Evolutionary conservation across 345 rosid species (phyloP), one percentile per base, ranked within the genome.

Genomic region (Microcos paniculata): DNA sequence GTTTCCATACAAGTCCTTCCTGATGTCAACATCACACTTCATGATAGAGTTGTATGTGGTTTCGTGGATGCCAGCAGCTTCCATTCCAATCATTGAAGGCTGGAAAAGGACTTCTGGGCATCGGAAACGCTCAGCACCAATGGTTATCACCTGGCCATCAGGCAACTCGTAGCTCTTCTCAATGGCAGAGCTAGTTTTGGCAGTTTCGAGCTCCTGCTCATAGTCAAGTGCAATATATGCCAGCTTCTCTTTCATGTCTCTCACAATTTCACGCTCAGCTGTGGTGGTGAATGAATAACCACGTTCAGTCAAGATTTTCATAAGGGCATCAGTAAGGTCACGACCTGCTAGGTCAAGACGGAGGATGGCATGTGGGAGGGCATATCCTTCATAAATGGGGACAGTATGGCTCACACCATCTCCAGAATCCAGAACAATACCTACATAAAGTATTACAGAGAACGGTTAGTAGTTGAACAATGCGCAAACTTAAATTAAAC

Each of bases 71-170:
- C 91, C 91, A 0, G 91, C 80, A 72, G 88, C 79, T 84, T 89
- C 91, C 91, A 90, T 90, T 53, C 91, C 91, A 23, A 90, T 90
- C 91, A 86, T 82, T 35, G 93, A 88, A 65, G 93, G 91, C 84
- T 90, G 91, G 85, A 86, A 90, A 52, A 90, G 85, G 52, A 88
- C 91, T 80, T 90, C 93, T 19, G 93, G 93, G 80, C 93, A 90
- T 13, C 90, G 75, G 89, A 87, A 89, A 78, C 90, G 88, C 77
- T 89, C 90, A 49, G 88, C 78, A 6, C 90, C 90, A 4, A 88
- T 90, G 78, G 91, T 88, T 76, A 90, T 90, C 55, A 90, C 93
- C 77, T 89, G 93, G 40, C 91, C 91, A 57, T 90, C 91, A 0
- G 94, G 94, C 43, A 90, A 82, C 82, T 90, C 91, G 18, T 86